Evolutionary conservation across 192 early-diverging fungal species (phyloP).

Genomic region (Ambispora gerdemannii): DNA sequence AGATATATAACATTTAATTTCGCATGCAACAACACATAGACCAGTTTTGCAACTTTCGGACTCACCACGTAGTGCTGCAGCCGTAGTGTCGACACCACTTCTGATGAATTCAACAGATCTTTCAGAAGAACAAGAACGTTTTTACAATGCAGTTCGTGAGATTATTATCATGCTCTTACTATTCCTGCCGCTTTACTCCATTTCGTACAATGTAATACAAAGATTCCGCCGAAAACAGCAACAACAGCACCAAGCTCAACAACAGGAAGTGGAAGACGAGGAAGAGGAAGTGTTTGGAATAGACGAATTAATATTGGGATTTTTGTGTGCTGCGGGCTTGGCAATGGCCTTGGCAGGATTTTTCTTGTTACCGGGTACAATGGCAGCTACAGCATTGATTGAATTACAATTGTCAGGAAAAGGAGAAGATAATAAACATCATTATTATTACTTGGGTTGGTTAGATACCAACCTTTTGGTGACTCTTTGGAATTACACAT

Average conservation of each 20-base stretch:
- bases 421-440: no score
- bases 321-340: slow-evolving; percentile 28
- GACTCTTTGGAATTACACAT: slow-evolving; percentile 29
- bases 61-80: no score
- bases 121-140: no score
- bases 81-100: no score
- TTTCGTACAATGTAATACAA: slow-evolving; percentile 22
- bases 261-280: slow-evolving; percentile 7
- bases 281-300: slow-evolving; percentile 20
- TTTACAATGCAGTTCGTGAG: slow-evolving; percentile 23
- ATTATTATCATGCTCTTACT: slow-evolving; percentile 24
- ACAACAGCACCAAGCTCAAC: not conserved
- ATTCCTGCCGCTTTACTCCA: slow-evolving; percentile 18
- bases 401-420: not conserved
- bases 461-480: slow-evolving; percentile 17
- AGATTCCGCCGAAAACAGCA: slow-evolving; percentile 13
- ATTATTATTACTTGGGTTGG: slow-evolving; percentile 28
- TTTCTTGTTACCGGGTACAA: slow-evolving; percentile 23
- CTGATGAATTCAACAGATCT: no score
- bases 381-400: slow-evolving; percentile 25
- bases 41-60: no score
- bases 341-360: slow-evolving; percentile 31
- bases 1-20: no score
- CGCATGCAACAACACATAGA: no score
- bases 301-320: slow-evolving; percentile 22